Base-by-base conservation (phyloP, 176 grass and related monocot species). In the Oryza officinalis region DNA sequence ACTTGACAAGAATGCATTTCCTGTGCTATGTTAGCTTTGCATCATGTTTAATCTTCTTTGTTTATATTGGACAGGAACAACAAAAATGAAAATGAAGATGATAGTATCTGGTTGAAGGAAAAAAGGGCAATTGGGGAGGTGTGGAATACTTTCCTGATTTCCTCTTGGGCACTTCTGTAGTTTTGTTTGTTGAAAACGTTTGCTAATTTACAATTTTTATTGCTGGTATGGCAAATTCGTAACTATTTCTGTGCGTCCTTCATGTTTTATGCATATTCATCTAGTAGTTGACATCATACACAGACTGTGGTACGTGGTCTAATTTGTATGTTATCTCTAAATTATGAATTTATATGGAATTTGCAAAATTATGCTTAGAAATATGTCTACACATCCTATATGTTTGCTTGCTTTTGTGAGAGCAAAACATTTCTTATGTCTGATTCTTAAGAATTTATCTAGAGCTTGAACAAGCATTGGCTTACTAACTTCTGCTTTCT, bases 81-180 rank as follows among this genome's bases (percentile, higher is more conserved):
- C 23, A 86, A 77, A 82, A 83, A 72, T 68, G 86, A 87, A 20
- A 87, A 79, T 75, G 78, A 79, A 61, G 88, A 96, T 83, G 91
- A 89, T 77, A 87, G 86, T 52, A 96, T 93, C 63, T 96, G 94
- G 94, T 85, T 96, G 85, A 91, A 93, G 84, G 86, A 96, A 73
- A 92, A 85, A 81, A 91, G 89, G 91, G 69, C 86, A 43, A 93
- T 91, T 85, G 88, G 94, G 75, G 86, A 96, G 94, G 94, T 93
- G 65, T 46, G 87, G 49, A 82, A 74, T 83, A 52, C 45, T 85
- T 88, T 4, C 13, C 20, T 37, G 13, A 6, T 35, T 35, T 35
- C 33, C 5, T 35, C 33, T 35, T 73, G 12, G 18, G 22, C 63
- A 1, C 67, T 11, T 47, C 63, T 12, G 79, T 90, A 22, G 45